Evolutionary conservation across 768 basidiomycete species (phyloP), one percentile per base, ranked within the genome.

Genomic region (Sarcodon sp.): DNA sequence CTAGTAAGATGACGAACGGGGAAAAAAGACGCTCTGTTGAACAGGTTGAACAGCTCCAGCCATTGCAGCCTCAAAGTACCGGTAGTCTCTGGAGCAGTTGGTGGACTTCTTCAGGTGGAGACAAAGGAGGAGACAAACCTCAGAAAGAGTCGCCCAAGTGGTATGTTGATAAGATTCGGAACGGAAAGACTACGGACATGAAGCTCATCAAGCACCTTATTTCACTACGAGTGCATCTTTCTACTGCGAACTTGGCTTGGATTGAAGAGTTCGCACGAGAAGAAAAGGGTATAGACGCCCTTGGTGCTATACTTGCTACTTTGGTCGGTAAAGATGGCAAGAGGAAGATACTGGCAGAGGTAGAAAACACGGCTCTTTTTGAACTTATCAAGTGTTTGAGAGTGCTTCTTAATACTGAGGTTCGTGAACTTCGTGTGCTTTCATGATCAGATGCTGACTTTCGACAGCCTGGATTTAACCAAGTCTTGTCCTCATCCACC

Each of bases 401-500:
- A 36, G 83, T 84, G 0, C 64, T 97, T 13, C 66, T 92, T 53
- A 96, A 96, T 56, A 93, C 84, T 1, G 79, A 86, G 64, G 91
- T 89, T 56, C 59, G 80, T 48, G 52, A 21, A 52, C 46, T 34
- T 39, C 21, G 33, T 48, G 39, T 37, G 33, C 37, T n/a, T 44
- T 38, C 3, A 33, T 34, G 45, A 21, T 6, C 32, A 53, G 41
- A 37, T 52, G 15, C 34, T 57, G 39, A 58, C 44, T 35, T 7
- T 50, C n/a, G 27, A 15, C 36, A 92, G 87, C 65, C 73, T 45
- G 89, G 88, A 6, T 89, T 91, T 59, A 67, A 71, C 35, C 69
- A 75, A 50, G 80, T 87, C 10, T 62, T 91, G 33, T 60, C 69
- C 6, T 77, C 77, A 7, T 73, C 83, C 0, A 77, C 68, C 0